Evolutionary conservation across 2,329 filamentous ascomycete genomes (phyloP), one percentile per base, ranked within the genome.

Genomic region (Xylariaceae sp.): DNA sequence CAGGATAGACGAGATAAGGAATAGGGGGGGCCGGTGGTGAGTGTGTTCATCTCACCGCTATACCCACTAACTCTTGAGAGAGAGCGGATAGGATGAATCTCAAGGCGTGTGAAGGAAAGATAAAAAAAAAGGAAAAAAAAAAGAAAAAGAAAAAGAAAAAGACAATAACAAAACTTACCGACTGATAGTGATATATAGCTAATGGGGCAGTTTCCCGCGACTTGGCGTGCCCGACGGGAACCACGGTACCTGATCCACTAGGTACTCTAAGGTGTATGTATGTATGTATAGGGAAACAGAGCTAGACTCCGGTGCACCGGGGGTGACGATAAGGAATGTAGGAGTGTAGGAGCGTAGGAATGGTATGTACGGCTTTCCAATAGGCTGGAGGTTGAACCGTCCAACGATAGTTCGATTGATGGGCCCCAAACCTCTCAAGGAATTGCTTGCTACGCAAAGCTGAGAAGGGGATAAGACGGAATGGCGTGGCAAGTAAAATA

Each of bases 71-170:
- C 26, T 19, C 19, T 43, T 43, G 27, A 7, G 19, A 43, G n/a
- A 43, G 11, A 7, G 3, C 4, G 32, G 19, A 26, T 19, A 19
- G 19, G 19, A 19, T 19, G 19, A 19, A 19, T 19, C 19, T 19
- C 19, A 26, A 9, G 50, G 26, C 12, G 26, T 51, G 26, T 30
- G 11, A 30, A 7, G 26, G 47, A 37, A 9, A 29, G 6, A 44
- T 26, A 9, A 26, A 9, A 43, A 32, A 19, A 50, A 19, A 56
- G 53, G 31, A 35, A 30, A 39, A 47, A 40, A 39, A 50, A 12
- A 44, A 12, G 6, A 46, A 50, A 30, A 2, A 53, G 58, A 58
- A 54, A 59, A 51, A 51, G 49, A 53, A 53, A 61, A 7, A 37
- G 35, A 37, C 8, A 37, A 37, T 34, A 8, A 8, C 19, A 8